Evolutionary conservation across 331 rosid species (phyloP).

Genomic region (Quercus tomentella): DNA sequence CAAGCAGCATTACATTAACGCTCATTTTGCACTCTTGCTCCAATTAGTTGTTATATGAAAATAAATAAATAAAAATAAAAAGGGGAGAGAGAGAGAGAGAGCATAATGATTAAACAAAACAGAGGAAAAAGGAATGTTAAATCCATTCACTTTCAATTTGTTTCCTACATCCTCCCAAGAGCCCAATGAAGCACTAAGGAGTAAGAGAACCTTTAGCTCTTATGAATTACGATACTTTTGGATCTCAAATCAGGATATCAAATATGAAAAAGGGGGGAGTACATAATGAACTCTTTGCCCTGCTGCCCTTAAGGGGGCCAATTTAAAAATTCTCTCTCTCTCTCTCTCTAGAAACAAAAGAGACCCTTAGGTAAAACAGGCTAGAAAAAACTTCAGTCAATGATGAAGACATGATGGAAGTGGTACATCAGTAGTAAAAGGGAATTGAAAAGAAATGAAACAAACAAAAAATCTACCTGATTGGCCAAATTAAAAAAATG

Average conservation of each 20-base stretch:
- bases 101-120: too few relatives aligned
- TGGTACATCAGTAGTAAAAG: background rate
- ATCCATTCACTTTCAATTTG: background rate
- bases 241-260: background rate
- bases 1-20: conserved; percentile 1
- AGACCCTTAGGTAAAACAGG: background rate
- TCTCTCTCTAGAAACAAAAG: background rate
- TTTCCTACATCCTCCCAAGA: background rate
- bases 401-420: background rate
- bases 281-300: background rate
- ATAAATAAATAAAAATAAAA: too few relatives aligned
- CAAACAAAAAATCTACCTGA: conserved; percentile 51
- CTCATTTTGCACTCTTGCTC: background rate
- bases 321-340: background rate
- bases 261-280: background rate
- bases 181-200: background rate
- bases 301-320: background rate
- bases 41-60: background rate
- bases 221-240: too few relatives aligned
- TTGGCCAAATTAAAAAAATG: conserved; percentile 97
- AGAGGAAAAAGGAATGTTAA: background rate
- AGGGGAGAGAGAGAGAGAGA: background rate
- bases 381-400: background rate
- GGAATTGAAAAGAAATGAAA: background rate
- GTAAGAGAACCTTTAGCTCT: background rate